Conservation (phyloP, 768 basidiomycete genomes). For the Tricholoma furcatifolium region DNA sequence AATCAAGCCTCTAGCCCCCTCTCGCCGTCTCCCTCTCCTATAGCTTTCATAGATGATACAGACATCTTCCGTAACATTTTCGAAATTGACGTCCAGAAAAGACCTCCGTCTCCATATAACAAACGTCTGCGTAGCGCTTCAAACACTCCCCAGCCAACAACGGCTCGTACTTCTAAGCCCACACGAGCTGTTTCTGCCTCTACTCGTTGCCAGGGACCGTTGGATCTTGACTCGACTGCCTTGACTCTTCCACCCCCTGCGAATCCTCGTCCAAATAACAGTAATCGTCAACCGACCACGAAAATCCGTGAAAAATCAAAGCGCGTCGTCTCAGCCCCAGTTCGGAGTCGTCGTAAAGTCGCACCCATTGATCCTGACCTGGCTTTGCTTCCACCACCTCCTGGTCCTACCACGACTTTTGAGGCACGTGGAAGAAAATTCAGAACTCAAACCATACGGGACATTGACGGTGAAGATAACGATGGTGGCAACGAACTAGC, state of each 20-base stretch:
- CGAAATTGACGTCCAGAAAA: conserved; percentile 5
- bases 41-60: neutral
- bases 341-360: too few species aligned
- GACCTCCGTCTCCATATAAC: conserved; percentile 12
- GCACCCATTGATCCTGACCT: too few species aligned
- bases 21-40: conserved; percentile 12
- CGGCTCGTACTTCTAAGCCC: neutral
- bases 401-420: too few species aligned
- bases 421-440: neutral
- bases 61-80: conserved; percentile 16
- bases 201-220: neutral
- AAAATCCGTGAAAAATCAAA: neutral
- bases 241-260: conserved; percentile 14
- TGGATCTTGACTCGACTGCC: conserved; percentile 10
- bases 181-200: conserved; percentile 9
- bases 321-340: too few species aligned
- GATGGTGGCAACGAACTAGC: conserved; percentile 3
- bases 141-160: conserved; percentile 3
- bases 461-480: neutral
- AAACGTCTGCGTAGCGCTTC: conserved; percentile 16
- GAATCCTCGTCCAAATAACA: neutral
- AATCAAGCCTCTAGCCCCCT: conserved; percentile 14
- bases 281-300: neutral
- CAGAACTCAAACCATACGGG: neutral
- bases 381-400: too few species aligned